These are phyloP conservation scores for Rhizophlyctis rosea DNA, from an alignment of 192 early-diverging fungal genomes.

Conservation along the genomic window DNA sequence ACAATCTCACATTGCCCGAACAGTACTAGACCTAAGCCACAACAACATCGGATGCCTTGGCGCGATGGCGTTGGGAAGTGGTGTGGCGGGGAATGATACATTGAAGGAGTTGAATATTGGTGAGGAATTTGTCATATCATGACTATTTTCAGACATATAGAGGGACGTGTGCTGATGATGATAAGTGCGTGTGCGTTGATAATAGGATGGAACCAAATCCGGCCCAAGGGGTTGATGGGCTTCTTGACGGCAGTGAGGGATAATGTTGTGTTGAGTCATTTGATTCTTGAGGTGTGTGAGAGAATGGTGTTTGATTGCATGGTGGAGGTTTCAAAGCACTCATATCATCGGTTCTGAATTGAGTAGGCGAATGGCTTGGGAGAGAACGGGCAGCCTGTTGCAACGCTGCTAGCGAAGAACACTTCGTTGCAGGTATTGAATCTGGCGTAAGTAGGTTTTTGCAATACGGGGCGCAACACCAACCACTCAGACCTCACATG, in stretches of 20 bases:
- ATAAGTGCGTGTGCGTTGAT: neutral
- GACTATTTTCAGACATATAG: conserved; percentile 1
- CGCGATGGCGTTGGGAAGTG: conserved; percentile 46
- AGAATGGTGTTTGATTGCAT: neutral
- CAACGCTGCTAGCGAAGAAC: conserved; percentile 31
- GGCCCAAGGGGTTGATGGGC: conserved; percentile 39
- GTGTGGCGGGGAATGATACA: conserved; percentile 37
- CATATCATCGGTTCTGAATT: neutral
- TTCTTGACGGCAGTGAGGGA: conserved; percentile 45
- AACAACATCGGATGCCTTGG: conserved; percentile 53
- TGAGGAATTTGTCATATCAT: conserved; percentile 13
- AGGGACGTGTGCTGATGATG: neutral
- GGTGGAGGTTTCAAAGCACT: too few species aligned
- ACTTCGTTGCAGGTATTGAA: conserved; percentile 33
- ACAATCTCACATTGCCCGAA: neutral
- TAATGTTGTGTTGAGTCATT: conserved; percentile 18
- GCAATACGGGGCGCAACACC: too few species aligned
- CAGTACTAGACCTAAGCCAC: conserved; percentile 48
- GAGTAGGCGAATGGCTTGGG: conserved; percentile 45
- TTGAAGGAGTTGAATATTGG: conserved; percentile 49
- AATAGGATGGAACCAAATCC: conserved; percentile 45
- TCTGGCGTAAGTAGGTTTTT: conserved; percentile 28
- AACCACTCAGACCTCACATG: too few species aligned
- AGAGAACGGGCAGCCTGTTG: conserved; percentile 35
- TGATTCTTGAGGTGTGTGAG: conserved; percentile 29